Evolutionary conservation across 2,329 filamentous ascomycete genomes (phyloP).

Genomic region (Aspergillus spinulosporus): DNA sequence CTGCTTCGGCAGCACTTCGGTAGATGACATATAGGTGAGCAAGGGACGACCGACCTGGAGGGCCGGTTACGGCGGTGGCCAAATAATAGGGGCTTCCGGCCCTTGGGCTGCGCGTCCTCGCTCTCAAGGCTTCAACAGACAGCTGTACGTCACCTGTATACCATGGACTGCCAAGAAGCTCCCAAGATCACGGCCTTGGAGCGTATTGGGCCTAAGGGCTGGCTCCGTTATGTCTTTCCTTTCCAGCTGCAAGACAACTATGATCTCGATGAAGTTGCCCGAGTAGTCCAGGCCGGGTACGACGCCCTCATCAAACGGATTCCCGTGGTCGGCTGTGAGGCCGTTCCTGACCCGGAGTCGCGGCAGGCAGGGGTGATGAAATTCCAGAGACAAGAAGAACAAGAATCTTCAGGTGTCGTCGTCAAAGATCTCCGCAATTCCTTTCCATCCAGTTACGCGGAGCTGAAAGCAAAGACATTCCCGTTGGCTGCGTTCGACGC

Average conservation of each 20-base stretch:
- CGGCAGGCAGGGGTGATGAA: conserved; percentile 37
- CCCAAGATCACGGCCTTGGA: conserved; percentile 31
- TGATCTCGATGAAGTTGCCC: conserved; percentile 28
- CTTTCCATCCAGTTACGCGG: neutral
- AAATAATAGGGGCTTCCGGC: neutral
- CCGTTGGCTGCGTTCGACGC: conserved; percentile 54
- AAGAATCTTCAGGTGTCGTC: neutral
- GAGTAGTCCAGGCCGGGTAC: conserved; percentile 32
- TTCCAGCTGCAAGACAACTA: conserved; percentile 37
- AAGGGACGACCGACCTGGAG: neutral
- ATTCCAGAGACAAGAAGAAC: conserved; percentile 21
- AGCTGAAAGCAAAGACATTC: conserved; percentile 34
- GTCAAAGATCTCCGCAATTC: neutral
- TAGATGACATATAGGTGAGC: neutral
- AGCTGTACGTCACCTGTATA: neutral
- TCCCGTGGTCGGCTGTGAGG: conserved; percentile 35
- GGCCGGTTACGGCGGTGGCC: neutral
- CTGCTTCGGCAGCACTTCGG: neutral
- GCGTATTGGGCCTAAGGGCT: conserved; percentile 39
- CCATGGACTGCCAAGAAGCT: conserved; percentile 12
- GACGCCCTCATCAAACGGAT: conserved; percentile 32
- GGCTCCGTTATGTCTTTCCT: conserved; percentile 38
- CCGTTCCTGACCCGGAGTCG: conserved; percentile 31
- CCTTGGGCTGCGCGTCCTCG: neutral
- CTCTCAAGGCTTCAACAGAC: neutral